Evolutionary conservation across 1,139 yeast species (phyloP), one percentile per base, ranked within the genome.

Genomic region (Kluyveromyces marxianus): DNA sequence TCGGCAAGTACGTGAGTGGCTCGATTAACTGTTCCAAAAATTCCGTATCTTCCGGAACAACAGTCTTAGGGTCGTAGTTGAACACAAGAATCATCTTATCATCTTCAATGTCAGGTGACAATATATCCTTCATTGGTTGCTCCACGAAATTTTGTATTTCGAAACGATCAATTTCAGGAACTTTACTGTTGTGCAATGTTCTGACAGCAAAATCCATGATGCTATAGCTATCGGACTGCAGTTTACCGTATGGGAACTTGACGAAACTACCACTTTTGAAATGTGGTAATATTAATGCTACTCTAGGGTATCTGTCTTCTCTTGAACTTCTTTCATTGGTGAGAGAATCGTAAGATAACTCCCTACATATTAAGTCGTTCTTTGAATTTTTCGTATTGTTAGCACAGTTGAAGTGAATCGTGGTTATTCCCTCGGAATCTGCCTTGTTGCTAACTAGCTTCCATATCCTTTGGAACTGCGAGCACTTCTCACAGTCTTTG

Each of bases 331-430:
- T 48, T 0, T 53, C 49, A 10, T 57, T 44, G 2, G 58, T 48
- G 46, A 74, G 54, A 26, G 62, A 62, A 1, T 49, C 49, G 50
- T 72, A 69, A 0, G 80, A 81, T 37, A 83, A 59, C 44, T 72
- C 66, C 33, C 65, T 56, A 59, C 92, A 83, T 3, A 82, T 56
- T 25, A 65, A 66, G 3, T 69, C 65, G 53, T 79, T 71, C 27
- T 39, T 35, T 5, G 43, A 34, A 33, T 14, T 14, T 4, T 34
- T 31, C 6, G 37, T 27, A 3, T 37, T 32, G 24, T 73, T 60
- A 30, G 63, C 60, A 62, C 92, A 83, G 63, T 78, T 79, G 50
- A 83, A 67, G 60, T 79, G 87, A 6, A 76, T 83, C 0, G 77
- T 65, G n/a, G 66, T 66, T n/a, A 76, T 66, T 6, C 67, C 64